These are phyloP conservation scores for Alloascoidea africana DNA, from an alignment of 805 yeast species.

Conservation along the genomic window DNA sequence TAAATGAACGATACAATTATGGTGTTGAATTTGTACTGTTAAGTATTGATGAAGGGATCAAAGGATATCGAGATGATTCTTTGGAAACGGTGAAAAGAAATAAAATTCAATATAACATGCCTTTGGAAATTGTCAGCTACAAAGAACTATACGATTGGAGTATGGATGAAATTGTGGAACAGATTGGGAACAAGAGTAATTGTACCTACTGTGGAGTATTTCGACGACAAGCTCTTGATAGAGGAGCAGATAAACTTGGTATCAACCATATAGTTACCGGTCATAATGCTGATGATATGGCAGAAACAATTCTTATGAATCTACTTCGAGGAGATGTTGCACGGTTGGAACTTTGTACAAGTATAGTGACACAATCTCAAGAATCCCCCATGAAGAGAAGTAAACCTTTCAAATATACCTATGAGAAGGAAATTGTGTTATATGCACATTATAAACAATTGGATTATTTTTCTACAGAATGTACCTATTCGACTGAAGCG, in stretches of 20 bases:
- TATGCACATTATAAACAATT: constrained; percentile 93
- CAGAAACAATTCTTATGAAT: constrained; percentile 95
- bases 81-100: constrained; percentile 93
- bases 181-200: constrained; percentile 85
- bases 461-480: constrained; percentile 94
- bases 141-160: constrained; percentile 91
- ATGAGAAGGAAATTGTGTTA: constrained; percentile 92
- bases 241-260: constrained; percentile 82
- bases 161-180: constrained; percentile 93
- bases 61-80: constrained; percentile 94
- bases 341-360: constrained; percentile 75
- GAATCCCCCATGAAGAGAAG: constrained; percentile 81
- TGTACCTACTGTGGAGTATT: constrained; percentile 98
- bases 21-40: constrained; percentile 74
- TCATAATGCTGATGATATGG: constrained; percentile 98
- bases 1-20: constrained; percentile 80
- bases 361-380: constrained; percentile 68
- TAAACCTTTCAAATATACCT: constrained; percentile 90
- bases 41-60: constrained; percentile 92
- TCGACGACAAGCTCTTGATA: constrained; percentile 88
- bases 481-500: constrained; percentile 97
- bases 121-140: constrained; percentile 70
- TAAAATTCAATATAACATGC: constrained; percentile 70
- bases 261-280: constrained; percentile 93
- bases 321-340: constrained; percentile 92